phyloP scores from a whole-genome alignment of 1,139 yeast genomes.

The Candida pseudocylindracea region DNA sequence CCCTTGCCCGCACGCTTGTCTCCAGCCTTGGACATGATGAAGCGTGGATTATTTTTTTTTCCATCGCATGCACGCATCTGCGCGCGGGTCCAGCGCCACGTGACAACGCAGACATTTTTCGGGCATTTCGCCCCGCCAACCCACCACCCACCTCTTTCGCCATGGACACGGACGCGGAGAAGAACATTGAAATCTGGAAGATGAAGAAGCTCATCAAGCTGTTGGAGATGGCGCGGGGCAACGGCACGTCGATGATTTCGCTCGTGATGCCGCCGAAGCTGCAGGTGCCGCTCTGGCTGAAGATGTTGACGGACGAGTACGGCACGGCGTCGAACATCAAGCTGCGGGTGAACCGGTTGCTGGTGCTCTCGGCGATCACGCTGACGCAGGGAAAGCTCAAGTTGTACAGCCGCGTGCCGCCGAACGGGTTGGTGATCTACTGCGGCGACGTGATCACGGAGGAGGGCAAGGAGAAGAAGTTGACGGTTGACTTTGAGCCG shows the following conservation, averaged over 20 bases:
- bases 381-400: slow-evolving; percentile 94
- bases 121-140: too few relatives aligned
- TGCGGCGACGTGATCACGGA: slow-evolving; percentile 97
- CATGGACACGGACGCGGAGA: slow-evolving; percentile 46
- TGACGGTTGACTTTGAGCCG: slow-evolving; percentile 89
- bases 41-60: too few relatives aligned
- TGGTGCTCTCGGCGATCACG: slow-evolving; percentile 90
- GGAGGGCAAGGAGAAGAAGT: slow-evolving; percentile 92
- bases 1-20: too few relatives aligned
- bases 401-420: slow-evolving; percentile 73
- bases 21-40: too few relatives aligned
- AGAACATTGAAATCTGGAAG: slow-evolving; percentile 97
- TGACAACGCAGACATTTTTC: too few relatives aligned
- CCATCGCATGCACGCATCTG: too few relatives aligned
- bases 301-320: slow-evolving; percentile 92
- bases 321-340: slow-evolving; percentile 97
- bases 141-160: background rate
- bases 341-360: slow-evolving; percentile 87
- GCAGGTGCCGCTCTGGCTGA: slow-evolving; percentile 71
- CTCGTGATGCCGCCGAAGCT: slow-evolving; percentile 89
- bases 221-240: slow-evolving; percentile 82
- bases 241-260: slow-evolving; percentile 97
- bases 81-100: too few relatives aligned
- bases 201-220: slow-evolving; percentile 80
- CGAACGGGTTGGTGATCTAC: slow-evolving; percentile 83